Percentiles rank a stretch among this genome's conserved stretches.
These are phyloP conservation scores for Sphagnum fallax DNA, from an alignment of 228 moss, liverwort and hornwort genomes.

Conservation along the genomic window DNA sequence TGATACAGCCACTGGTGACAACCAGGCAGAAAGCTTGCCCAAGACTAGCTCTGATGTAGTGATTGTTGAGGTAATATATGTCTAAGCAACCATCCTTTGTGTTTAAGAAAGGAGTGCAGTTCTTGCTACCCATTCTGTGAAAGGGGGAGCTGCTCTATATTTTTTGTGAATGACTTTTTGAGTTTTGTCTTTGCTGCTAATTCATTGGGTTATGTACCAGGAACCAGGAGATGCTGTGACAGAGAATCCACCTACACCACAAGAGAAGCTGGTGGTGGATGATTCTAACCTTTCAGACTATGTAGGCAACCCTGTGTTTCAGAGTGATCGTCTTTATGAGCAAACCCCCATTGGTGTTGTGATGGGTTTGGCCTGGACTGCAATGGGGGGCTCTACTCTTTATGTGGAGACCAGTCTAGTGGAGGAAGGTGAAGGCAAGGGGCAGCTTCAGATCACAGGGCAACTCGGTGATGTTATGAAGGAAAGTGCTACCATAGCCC, in stretches of 20 bases:
- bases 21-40: constrained; percentile 18
- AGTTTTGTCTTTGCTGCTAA: not conserved
- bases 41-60: constrained; percentile 43
- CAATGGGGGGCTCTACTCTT: constrained; percentile 92
- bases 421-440: constrained; percentile 87
- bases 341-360: constrained; percentile 84
- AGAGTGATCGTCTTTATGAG: constrained; percentile 95
- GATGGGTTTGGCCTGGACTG: constrained; percentile 98
- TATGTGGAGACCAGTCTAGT: constrained; percentile 87
- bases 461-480: constrained; percentile 98
- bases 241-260: constrained; percentile 10
- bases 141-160: not conserved
- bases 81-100: too few relatives aligned
- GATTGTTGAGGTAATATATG: constrained; percentile 43
- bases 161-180: not conserved
- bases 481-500: constrained; percentile 95
- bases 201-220: constrained; percentile 10
- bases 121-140: too few relatives aligned
- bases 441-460: constrained; percentile 77
- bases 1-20: constrained; percentile 33
- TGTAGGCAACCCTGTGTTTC: constrained; percentile 92
- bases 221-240: constrained; percentile 32
- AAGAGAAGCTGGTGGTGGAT: constrained; percentile 57
- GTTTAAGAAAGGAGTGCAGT: too few relatives aligned
- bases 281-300: constrained; percentile 82